Conservation (phyloP, 306 rosid genomes). For the Pueraria montana region DNA sequence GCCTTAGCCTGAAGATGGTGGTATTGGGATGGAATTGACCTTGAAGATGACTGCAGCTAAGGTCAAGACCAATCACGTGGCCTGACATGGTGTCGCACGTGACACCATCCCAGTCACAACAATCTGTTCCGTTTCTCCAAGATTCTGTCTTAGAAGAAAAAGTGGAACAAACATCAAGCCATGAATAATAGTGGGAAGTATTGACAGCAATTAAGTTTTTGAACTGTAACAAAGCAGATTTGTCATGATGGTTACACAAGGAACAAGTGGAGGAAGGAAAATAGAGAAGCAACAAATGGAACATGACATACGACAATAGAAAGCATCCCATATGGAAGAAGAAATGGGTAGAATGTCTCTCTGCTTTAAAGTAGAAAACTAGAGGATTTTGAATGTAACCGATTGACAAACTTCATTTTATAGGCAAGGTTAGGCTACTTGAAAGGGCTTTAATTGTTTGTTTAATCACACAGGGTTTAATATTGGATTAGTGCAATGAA, state of each 20-base stretch:
- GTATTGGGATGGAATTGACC: too few relatives aligned
- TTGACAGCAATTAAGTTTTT: conserved; percentile 1
- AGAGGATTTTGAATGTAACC: background rate
- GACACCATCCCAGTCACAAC: conserved; percentile 42
- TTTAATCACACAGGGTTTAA: too few relatives aligned
- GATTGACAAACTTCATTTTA: background rate
- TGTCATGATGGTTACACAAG: conserved; percentile 15
- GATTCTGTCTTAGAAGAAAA: conserved; percentile 20
- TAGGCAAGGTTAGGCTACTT: background rate
- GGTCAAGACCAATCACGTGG: too few relatives aligned
- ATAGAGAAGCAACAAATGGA: background rate
- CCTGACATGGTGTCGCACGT: conserved; percentile 5
- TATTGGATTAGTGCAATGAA: too few relatives aligned
- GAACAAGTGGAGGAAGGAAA: conserved; percentile 5
- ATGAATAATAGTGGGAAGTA: background rate
- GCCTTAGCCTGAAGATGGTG: too few relatives aligned
- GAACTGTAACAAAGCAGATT: conserved; percentile 16
- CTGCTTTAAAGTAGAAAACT: too few relatives aligned
- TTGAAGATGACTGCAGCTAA: too few relatives aligned
- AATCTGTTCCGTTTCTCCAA: conserved; percentile 19
- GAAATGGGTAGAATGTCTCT: too few relatives aligned
- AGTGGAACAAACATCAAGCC: background rate
- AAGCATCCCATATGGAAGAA: background rate
- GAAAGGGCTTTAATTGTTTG: too few relatives aligned
- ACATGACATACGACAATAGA: background rate